Evolutionary conservation across 495 filamentous ascomycete species (phyloP), one percentile per base, ranked within the genome.

Genomic region (Penicillium parvum): DNA sequence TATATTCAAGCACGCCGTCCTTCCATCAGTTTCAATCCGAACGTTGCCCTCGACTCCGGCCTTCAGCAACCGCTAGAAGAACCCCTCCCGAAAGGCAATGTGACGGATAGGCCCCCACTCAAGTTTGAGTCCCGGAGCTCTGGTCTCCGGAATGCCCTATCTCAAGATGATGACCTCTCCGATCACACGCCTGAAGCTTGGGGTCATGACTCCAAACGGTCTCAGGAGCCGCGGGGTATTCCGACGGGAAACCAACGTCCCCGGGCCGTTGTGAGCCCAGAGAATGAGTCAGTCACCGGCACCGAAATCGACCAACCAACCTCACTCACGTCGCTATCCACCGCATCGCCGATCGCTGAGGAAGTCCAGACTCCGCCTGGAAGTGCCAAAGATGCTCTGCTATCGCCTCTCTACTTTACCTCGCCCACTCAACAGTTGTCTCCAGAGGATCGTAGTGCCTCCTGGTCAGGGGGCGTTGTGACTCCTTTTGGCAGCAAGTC

Each of bases 241-340:
- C 56, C 58, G 37, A 56, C 62, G 34, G 62, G 58, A 37, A 23
- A 35, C 21, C 54, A 61, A 40, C 66, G 61, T 28, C 30, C 40
- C 9, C 52, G 51, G 21, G 42, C 48, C 17, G 34, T 55, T 6
- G 34, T 51, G 10, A 60, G 48, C 38, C 45, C 60, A 3, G 57
- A 60, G 14, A 53, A 57, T 44, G 57, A 54, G 16, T 37, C 54
- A 18, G 40, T 40, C 4, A 20, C 39, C 11, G 49, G 40, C 28
- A 41, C 50, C 19, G 65, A 68, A 12, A 23, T 67, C 17, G 69
- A 72, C n/a, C 68, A 53, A 29, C 69, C 65, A n/a, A 74, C 75
- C 11, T 84, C 81, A 7, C 64, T 85, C 47, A 84, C 81, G 4
- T 81, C 79, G 1, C 67, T 71, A 19, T 73, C 77, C 10, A 82